Conservation (phyloP, 2,329 filamentous ascomycete species). For the Sporothrix variecibatus region DNA sequence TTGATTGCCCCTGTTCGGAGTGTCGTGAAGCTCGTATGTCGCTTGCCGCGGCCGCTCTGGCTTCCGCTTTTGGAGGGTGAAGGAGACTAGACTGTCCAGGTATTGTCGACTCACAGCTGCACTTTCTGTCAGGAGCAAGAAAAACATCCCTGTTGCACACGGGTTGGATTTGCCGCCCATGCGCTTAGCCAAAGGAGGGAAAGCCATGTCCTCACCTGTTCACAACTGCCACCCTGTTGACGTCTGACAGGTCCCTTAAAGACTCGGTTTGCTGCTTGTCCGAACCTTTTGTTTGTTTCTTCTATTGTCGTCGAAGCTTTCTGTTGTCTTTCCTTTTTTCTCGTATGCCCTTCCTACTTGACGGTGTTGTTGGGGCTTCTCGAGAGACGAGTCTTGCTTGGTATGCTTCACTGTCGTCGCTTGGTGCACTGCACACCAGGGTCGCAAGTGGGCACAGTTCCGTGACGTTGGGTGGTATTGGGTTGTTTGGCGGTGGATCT, state of each 20-base stretch:
- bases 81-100: background rate
- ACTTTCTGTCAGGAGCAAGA: slow-evolving; percentile 6
- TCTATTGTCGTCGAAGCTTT: background rate
- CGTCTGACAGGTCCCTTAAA: background rate
- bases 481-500: background rate
- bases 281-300: background rate
- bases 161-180: slow-evolving; percentile 6
- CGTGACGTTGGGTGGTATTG: slow-evolving; percentile 6
- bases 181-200: slow-evolving; percentile 19
- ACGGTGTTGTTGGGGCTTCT: background rate
- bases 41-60: background rate
- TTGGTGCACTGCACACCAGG: background rate
- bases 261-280: background rate
- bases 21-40: slow-evolving; percentile 3
- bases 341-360: background rate
- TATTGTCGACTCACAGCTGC: background rate
- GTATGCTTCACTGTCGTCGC: background rate
- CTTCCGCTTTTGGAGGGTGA: slow-evolving; percentile 12
- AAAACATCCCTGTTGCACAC: slow-evolving; percentile 8
- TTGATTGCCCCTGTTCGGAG: background rate
- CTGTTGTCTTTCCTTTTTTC: background rate
- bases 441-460: slow-evolving; percentile 6
- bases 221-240: background rate
- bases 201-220: background rate
- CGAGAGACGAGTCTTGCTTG: background rate